These are phyloP conservation scores for Rosa multiflora DNA, from an alignment of 306 rosid genomes.

Conservation along the genomic window DNA sequence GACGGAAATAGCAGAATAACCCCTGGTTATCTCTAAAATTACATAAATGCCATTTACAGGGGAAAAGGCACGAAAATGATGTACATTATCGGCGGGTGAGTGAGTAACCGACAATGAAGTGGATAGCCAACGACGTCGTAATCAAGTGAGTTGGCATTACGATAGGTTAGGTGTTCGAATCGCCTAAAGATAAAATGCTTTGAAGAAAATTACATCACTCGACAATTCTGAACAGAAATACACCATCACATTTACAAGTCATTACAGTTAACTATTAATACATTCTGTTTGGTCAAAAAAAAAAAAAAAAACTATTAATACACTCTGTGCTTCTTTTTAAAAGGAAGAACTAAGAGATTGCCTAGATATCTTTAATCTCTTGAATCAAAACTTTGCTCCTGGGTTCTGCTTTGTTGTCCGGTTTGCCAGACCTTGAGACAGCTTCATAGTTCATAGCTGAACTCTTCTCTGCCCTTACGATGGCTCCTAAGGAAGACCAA, in stretches of 20 bases:
- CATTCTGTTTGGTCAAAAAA: neutral
- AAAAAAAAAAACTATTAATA: neutral
- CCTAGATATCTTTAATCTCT: constrained; percentile 40
- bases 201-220: neutral
- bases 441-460: constrained; percentile 48
- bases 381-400: constrained; percentile 59
- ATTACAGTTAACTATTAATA: neutral
- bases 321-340: neutral
- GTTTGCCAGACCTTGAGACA: constrained; percentile 37
- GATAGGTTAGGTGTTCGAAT: neutral
- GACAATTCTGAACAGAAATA: neutral
- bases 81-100: neutral
- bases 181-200: neutral
- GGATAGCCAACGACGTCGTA: neutral
- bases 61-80: neutral
- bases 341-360: neutral
- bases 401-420: constrained; percentile 34
- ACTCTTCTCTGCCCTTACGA: constrained; percentile 56
- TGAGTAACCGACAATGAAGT: neutral
- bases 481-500: constrained; percentile 69
- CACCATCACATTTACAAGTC: neutral
- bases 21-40: neutral
- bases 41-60: neutral
- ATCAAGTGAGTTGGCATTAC: neutral
- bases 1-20: neutral